These are phyloP conservation scores for Oryza glaberrima DNA, from an alignment of 176 grass and related monocot genomes.

Conservation along the genomic window DNA sequence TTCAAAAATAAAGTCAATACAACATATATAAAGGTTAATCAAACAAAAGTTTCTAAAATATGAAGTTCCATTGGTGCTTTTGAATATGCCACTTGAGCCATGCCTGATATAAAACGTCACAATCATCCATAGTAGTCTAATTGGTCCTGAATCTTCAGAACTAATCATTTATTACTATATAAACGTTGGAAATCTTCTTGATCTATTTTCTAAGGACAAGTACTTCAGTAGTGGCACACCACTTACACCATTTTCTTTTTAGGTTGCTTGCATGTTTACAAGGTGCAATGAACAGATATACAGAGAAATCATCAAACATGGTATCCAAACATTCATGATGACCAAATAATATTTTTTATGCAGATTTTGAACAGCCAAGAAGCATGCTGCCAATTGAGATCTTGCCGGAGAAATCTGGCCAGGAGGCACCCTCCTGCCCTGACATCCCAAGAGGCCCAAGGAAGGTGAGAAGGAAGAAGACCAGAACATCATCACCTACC, in stretches of 20 bases:
- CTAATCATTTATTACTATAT: constrained; percentile 23
- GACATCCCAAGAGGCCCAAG: constrained; percentile 57
- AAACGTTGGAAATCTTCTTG: constrained; percentile 24
- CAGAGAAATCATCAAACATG: not conserved
- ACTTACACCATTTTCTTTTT: constrained; percentile 30
- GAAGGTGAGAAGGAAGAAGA: constrained; percentile 63
- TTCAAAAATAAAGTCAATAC: not conserved
- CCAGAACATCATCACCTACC: constrained; percentile 46
- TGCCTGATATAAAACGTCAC: not conserved
- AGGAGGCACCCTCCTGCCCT: constrained; percentile 42
- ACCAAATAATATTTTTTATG: not conserved
- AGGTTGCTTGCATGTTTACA: constrained; percentile 45
- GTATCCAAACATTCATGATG: constrained; percentile 16
- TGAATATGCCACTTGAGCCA: not conserved
- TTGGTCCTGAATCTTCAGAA: constrained; percentile 2
- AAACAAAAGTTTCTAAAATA: not conserved
- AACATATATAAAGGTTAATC: not conserved
- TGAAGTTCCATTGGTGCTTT: not conserved
- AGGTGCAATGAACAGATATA: not conserved
- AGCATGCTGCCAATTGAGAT: constrained; percentile 64
- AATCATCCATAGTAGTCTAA: not conserved
- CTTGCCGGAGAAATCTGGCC: constrained; percentile 46
- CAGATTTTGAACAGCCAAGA: constrained; percentile 92
- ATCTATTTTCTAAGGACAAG: not conserved
- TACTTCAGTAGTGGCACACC: constrained; percentile 32